Evolutionary conservation across 768 basidiomycete species (phyloP).

Genomic region (Panellus pusillus): DNA sequence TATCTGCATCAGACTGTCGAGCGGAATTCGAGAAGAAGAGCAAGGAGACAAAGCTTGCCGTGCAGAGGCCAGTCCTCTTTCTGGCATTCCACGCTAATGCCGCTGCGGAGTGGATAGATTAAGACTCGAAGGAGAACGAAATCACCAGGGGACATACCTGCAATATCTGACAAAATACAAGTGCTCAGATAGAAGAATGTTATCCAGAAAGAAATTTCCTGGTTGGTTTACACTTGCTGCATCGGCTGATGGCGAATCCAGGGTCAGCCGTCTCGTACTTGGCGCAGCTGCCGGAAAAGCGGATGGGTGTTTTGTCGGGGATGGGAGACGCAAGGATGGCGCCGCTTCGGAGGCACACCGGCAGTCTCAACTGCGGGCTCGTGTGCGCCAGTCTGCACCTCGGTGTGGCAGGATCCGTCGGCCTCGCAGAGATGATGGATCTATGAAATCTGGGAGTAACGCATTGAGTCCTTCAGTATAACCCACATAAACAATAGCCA

Average conservation of each 20-base stretch:
- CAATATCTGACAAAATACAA: slow-evolving; percentile 6
- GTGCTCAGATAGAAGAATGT: too few relatives aligned
- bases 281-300: slow-evolving; percentile 9
- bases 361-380: slow-evolving; percentile 9
- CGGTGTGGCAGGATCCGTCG: slow-evolving; percentile 14
- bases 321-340: background rate
- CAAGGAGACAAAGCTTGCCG: slow-evolving; percentile 8
- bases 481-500: slow-evolving; percentile 9
- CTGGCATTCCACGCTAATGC: slow-evolving; percentile 16
- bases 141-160: background rate
- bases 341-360: slow-evolving; percentile 2
- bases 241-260: slow-evolving; percentile 6
- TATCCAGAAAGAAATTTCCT: background rate
- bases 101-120: too few relatives aligned
- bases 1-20: background rate
- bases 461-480: background rate
- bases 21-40: background rate
- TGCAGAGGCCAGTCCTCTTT: slow-evolving; percentile 18
- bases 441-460: background rate
- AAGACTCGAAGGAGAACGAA: background rate
- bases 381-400: slow-evolving; percentile 3
- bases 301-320: background rate
- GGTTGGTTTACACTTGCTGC: slow-evolving; percentile 13
- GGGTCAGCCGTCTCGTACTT: slow-evolving; percentile 13
- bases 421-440: slow-evolving; percentile 19